phyloP scores from a whole-genome alignment of 768 basidiomycete species.

The Collybia mongolica region DNA sequence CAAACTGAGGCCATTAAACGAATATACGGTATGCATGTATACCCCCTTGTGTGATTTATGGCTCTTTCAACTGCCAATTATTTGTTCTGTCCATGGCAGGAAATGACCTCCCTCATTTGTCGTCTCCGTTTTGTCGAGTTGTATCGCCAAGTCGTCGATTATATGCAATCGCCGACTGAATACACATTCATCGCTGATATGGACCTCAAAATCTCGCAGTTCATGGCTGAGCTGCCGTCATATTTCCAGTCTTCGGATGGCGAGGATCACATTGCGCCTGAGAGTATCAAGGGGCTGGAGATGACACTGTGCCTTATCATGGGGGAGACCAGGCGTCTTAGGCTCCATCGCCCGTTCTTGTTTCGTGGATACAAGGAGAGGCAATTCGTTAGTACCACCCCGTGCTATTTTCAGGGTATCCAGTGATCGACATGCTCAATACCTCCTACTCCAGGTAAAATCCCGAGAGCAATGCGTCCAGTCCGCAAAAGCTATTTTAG shows the following conservation, averaged over 20 bases:
- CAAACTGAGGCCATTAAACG: no score
- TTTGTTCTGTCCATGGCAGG: no score
- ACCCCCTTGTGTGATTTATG: no score
- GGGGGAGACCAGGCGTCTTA: constrained; percentile 21
- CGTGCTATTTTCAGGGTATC: neutral
- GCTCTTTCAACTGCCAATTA: no score
- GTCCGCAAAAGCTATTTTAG: constrained; percentile 19
- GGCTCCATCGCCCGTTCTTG: constrained; percentile 22
- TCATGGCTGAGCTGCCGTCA: constrained; percentile 13
- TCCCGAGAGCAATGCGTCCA: constrained; percentile 23
- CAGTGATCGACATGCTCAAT: neutral
- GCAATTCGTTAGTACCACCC: constrained; percentile 15
- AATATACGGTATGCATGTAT: no score
- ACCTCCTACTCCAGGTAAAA: constrained; percentile 10
- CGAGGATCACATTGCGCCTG: neutral
- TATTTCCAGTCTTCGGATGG: constrained; percentile 4
- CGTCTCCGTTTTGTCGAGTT: no score
- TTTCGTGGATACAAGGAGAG: constrained; percentile 22
- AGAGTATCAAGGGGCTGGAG: constrained; percentile 13
- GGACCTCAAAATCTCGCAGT: constrained; percentile 17
- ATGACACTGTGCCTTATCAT: constrained; percentile 22
- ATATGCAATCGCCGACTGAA: constrained; percentile 20
- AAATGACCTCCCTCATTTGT: no score
- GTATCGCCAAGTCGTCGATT: constrained; percentile 7
- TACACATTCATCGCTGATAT: constrained; percentile 20